Base-by-base conservation (phyloP, 805 yeast species). In the Metschnikowia kofuensis region DNA sequence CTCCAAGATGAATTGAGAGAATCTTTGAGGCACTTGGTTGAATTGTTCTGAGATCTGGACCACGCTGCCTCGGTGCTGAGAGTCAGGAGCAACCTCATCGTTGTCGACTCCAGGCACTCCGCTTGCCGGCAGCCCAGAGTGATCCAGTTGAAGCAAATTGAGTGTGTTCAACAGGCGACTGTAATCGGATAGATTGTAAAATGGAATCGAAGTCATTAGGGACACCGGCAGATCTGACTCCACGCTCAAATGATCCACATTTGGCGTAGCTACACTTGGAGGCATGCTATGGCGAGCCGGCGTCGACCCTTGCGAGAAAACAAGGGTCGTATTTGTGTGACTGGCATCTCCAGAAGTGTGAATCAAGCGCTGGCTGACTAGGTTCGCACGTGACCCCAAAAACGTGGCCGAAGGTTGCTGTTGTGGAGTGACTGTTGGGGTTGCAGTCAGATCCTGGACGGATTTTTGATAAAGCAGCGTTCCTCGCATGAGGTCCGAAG, bases 21-120 rank as follows among this genome's bases (percentile, higher is more conserved):
- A 72, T 39, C 73, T 55, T 32, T 61, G 64, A 3, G 77, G 77
- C 9, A 72, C 74, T 45, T 65, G 75, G 55, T 69, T 66, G 56
- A 56, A 47, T 26, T 47, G 39, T 6, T 47, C 43, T 1, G 46
- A 35, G 13, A 37, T 26, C 36, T 32, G 32, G 6, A 41, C 45
- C 7, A 44, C 44, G 26, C 40, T 35, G 30, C 16, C 10, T 35
- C 32, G 32, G 32, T 11, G n/a, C 36, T 34, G 40, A 1, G 30
- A 7, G 6, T 11, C 40, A 13, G 10, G 15, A n/a, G 15, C 12
- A 11, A 14, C 21, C 5, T 8, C 35, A 10, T 6, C 35, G 42
- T 15, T 38, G 36, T 13, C 41, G 35, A 11, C 34, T 26, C 16
- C 41, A 21, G 14, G 44, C 21, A 38, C 32, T 12, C 10, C 37